phyloP scores from a whole-genome alignment of 305 asterid genomes.

The Ruellia speciosa region DNA sequence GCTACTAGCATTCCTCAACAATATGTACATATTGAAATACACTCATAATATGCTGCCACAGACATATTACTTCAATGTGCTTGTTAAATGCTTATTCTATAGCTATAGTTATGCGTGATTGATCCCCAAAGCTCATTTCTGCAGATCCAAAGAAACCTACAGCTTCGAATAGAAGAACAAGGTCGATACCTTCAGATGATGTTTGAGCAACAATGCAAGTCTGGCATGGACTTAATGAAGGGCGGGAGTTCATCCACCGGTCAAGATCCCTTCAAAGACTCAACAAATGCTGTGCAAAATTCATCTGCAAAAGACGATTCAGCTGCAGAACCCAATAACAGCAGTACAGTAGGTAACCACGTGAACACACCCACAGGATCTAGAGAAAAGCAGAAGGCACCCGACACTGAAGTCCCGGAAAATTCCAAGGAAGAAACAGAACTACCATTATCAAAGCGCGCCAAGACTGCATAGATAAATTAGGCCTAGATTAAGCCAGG shows the following conservation, averaged over 20 bases:
- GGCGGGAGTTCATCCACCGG: conserved; percentile 35
- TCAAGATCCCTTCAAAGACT: conserved; percentile 27
- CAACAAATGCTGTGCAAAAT: conserved; percentile 27
- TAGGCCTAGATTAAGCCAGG: neutral
- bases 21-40: too few species aligned
- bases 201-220: conserved; percentile 55
- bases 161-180: conserved; percentile 63
- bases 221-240: conserved; percentile 42
- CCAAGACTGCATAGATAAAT: conserved; percentile 36
- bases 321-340: conserved; percentile 23
- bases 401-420: conserved; percentile 26
- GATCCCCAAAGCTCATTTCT: conserved; percentile 10
- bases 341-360: conserved; percentile 17
- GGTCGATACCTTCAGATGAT: conserved; percentile 50
- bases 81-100: too few species aligned
- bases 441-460: conserved; percentile 58
- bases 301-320: conserved; percentile 29
- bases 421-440: conserved; percentile 26
- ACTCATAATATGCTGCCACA: too few species aligned
- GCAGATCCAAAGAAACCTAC: conserved; percentile 63
- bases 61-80: too few species aligned
- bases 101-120: too few species aligned
- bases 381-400: conserved; percentile 30
- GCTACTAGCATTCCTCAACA: too few species aligned
- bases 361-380: conserved; percentile 20